Base-by-base conservation (phyloP, 768 basidiomycete species). In the Lyophyllum shimeji region DNA sequence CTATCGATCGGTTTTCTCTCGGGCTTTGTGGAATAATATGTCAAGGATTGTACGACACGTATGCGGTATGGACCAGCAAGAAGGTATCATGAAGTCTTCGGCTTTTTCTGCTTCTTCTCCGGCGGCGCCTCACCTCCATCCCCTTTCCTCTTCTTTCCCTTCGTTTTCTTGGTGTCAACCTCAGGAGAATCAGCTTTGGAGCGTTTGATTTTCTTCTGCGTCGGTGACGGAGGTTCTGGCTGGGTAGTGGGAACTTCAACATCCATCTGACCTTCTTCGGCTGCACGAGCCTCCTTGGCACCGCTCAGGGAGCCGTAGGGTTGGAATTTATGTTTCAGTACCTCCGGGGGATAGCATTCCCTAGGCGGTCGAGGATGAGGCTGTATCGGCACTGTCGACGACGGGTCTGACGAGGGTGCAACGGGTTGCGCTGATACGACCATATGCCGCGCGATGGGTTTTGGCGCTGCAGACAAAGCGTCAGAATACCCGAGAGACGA, bases 281-380 rank as follows among this genome's bases (percentile, higher is more conserved):
- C 46, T 13, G 61, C 65, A 17, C 65, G 66, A 2, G 53, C 65
- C 7, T 71, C 66, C 12, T 13, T 42, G 27, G 47, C 31, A 1
- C 59, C 60, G 18, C 59, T 63, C 59, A 75, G 65, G 13, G 86
- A 81, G 1, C 87, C 87, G 25, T 79, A 82, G 0, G 89, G 88
- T 60, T 82, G 65, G 67, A 87, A 90, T 1, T 72, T 65, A 60
- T 89, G 87, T 55, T 76, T 89, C 29, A 90, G 74, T 1, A 83
- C 60, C 44, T 88, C 84, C 46, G 74, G 71, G 0, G 89, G 81
- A 61, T 90, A 82, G 9, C 71, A 76, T 3, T 78, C 74, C 18
- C 89, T 78, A 1, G 83, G 77, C 7, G 84, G 81, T 56, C 83
- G 83, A 65, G 81, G 72, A 52, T 75, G 71, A 24, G 69, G 53